A percentile compares a stretch with the other conserved stretches of the same genome.
These are phyloP conservation scores for Phytophthora constricta DNA, from an alignment of 352 stramenopile genomes.

Conservation along the genomic window DNA sequence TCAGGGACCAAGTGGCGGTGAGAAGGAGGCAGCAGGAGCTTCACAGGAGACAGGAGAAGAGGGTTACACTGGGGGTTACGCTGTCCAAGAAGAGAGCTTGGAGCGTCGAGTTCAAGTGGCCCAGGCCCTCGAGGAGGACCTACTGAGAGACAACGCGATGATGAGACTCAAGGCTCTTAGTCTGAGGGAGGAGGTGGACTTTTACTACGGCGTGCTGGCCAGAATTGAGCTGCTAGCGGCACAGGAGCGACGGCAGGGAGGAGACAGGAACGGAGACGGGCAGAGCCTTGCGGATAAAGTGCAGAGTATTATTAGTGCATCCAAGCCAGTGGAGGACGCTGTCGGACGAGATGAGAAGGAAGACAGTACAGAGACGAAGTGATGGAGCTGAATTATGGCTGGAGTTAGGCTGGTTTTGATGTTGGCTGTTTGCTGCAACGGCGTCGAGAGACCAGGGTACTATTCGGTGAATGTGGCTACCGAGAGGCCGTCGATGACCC, in stretches of 20 bases:
- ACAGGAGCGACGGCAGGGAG: constrained; percentile 13
- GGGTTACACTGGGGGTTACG: background rate
- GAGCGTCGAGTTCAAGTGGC: constrained; percentile 45
- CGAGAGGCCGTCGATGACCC: constrained; percentile 23
- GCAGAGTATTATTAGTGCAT: constrained; percentile 43
- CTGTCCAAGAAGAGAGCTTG: constrained; percentile 22
- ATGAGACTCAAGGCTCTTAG: constrained; percentile 53
- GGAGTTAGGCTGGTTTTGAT: too few species aligned
- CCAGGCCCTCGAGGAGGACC: constrained; percentile 42
- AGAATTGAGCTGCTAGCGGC: constrained; percentile 46
- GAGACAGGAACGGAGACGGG: constrained; percentile 3
- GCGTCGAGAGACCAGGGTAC: too few species aligned
- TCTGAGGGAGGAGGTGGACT: constrained; percentile 59
- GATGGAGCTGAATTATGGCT: background rate
- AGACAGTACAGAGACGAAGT: background rate
- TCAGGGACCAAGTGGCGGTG: background rate
- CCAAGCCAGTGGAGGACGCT: constrained; percentile 43
- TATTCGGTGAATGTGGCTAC: constrained; percentile 17
- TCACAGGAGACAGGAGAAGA: constrained; percentile 14
- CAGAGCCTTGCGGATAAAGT: constrained; percentile 27
- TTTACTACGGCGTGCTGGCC: constrained; percentile 54
- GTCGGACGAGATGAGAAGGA: background rate
- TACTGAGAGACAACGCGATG: constrained; percentile 52
- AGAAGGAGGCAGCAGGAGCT: constrained; percentile 13
- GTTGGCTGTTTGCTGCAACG: too few species aligned